These are phyloP conservation scores for Xerocomus potaroensis DNA, from an alignment of 768 basidiomycete species.

Conservation along the genomic window DNA sequence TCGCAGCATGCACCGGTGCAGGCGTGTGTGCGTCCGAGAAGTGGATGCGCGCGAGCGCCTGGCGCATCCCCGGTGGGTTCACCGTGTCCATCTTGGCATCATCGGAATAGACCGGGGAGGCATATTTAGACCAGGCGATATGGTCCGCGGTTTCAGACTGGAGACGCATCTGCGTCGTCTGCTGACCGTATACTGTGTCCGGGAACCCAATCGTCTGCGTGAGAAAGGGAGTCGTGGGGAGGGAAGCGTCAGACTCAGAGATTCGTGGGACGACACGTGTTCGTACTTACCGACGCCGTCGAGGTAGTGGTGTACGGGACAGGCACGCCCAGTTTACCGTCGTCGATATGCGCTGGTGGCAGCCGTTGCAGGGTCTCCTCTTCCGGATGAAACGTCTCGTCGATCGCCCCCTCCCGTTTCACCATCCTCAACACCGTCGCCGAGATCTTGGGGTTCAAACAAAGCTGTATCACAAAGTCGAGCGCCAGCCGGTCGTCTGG, in stretches of 20 bases:
- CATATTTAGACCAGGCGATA: slow-evolving; percentile 65
- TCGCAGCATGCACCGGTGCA: slow-evolving; percentile 54
- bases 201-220: slow-evolving; percentile 39
- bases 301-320: too few relatives aligned
- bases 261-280: too few relatives aligned
- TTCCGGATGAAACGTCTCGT: neutral
- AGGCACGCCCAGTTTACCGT: too few relatives aligned
- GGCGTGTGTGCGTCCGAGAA: slow-evolving; percentile 58
- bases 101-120: slow-evolving; percentile 25
- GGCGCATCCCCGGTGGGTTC: slow-evolving; percentile 8
- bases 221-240: too few relatives aligned
- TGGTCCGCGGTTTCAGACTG: slow-evolving; percentile 85
- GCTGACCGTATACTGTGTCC: slow-evolving; percentile 68
- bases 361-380: neutral
- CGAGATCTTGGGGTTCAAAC: slow-evolving; percentile 56
- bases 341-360: slow-evolving; percentile 8
- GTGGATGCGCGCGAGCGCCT: slow-evolving; percentile 52
- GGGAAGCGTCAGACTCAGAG: too few relatives aligned
- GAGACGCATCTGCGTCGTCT: slow-evolving; percentile 56
- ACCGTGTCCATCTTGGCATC: neutral
- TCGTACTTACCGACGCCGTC: slow-evolving; percentile 6
- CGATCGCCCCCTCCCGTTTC: slow-evolving; percentile 40
- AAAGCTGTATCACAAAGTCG: slow-evolving; percentile 80
- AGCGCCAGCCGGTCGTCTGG: slow-evolving; percentile 88
- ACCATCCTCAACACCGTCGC: slow-evolving; percentile 72